A percentile compares a stretch with the other conserved stretches of the same genome.
Conservation (phyloP, 805 yeast species). For the Phaffomyces thermotolerans region DNA sequence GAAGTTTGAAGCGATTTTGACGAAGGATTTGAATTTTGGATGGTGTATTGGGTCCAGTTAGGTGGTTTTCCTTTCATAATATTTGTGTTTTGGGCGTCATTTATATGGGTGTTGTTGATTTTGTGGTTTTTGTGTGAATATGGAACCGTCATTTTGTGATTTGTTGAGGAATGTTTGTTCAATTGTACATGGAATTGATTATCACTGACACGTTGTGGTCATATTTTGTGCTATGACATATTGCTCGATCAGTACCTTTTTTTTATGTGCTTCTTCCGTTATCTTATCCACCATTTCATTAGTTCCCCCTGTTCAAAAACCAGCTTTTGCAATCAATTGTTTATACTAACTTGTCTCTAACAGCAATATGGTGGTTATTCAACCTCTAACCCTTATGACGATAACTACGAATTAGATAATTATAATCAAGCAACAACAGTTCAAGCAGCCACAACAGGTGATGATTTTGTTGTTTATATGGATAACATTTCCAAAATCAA, state of each 20-base stretch:
- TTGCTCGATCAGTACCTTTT: no score
- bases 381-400: slow-evolving; percentile 21
- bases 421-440: slow-evolving; percentile 9
- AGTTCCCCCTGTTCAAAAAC: background rate
- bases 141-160: no score
- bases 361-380: slow-evolving; percentile 17
- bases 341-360: background rate
- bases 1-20: background rate
- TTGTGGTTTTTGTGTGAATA: background rate
- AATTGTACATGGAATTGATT: no score
- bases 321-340: no score
- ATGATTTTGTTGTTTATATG: slow-evolving; percentile 61
- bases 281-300: background rate
- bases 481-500: slow-evolving; percentile 61
- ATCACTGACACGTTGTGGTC: no score
- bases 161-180: no score
- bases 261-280: no score
- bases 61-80: background rate
- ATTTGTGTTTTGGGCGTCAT: background rate
- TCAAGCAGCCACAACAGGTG: slow-evolving; percentile 22
- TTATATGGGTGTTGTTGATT: background rate
- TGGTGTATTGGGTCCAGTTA: no score
- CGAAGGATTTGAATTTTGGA: background rate
- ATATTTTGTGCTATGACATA: no score
- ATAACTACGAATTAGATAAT: slow-evolving; percentile 17